These are phyloP conservation scores for Ophiosphaerella herpotricha DNA, from an alignment of 2,329 filamentous ascomycete genomes.

Conservation along the genomic window DNA sequence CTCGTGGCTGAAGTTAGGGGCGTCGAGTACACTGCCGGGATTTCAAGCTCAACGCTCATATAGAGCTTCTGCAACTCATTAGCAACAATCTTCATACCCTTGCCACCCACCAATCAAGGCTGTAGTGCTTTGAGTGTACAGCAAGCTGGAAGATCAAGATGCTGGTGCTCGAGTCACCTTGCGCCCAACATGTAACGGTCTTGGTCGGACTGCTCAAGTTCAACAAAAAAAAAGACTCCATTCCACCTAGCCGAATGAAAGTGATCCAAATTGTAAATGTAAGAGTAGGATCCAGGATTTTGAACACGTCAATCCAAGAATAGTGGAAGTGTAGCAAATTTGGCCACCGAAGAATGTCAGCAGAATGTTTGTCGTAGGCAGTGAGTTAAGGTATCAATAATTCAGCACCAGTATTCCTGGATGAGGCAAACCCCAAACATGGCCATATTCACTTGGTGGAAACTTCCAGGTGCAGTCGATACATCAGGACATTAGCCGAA, in stretches of 20 bases:
- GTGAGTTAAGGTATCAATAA: background rate
- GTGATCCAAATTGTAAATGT: too few relatives aligned
- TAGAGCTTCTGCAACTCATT: slow-evolving; percentile 6
- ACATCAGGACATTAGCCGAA: slow-evolving; percentile 6
- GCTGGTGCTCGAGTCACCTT: background rate
- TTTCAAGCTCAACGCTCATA: slow-evolving; percentile 7
- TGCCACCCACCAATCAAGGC: background rate
- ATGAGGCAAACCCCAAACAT: background rate
- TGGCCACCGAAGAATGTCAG: too few relatives aligned
- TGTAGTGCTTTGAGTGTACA: background rate
- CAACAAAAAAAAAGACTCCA: too few relatives aligned
- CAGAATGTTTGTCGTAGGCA: too few relatives aligned
- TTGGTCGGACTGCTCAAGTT: too few relatives aligned
- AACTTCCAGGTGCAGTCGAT: background rate
- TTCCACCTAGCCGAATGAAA: too few relatives aligned
- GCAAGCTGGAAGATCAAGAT: background rate
- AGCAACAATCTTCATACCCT: slow-evolving; percentile 3
- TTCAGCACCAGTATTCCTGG: background rate
- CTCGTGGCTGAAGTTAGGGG: background rate
- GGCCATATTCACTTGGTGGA: background rate
- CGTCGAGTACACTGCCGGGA: slow-evolving; percentile 8
- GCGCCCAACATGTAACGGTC: too few relatives aligned
- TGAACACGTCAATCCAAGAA: too few relatives aligned
- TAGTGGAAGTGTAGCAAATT: too few relatives aligned
- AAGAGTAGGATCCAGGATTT: too few relatives aligned